Percentiles rank a stretch among this genome's conserved stretches.
Evolutionary conservation across 2,329 filamentous ascomycete species (phyloP).

Genomic region (Amauroascus niger): DNA sequence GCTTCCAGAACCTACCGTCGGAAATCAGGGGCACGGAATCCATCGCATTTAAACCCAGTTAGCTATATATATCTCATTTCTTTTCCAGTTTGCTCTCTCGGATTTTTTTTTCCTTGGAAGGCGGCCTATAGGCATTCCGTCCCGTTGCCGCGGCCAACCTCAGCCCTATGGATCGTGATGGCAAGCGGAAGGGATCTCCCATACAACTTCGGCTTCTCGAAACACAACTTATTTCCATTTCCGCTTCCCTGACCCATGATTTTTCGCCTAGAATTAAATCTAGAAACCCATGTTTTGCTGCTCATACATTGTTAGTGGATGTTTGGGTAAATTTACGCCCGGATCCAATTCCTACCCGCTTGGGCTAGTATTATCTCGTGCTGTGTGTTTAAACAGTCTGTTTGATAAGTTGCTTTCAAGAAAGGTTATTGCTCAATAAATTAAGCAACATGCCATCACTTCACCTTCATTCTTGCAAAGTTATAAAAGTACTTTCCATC

Average conservation of each 20-base stretch:
- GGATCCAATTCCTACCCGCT: too few species aligned
- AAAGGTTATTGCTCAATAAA: not conserved
- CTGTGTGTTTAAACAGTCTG: not conserved
- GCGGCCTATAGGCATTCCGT: not conserved
- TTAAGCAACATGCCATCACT: not conserved
- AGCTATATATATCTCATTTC: not conserved
- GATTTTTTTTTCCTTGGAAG: not conserved
- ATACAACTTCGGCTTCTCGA: slow-evolving; percentile 11
- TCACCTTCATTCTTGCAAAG: not conserved
- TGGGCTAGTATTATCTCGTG: not conserved
- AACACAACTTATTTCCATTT: not conserved
- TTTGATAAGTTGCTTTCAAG: not conserved
- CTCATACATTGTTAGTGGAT: not conserved
- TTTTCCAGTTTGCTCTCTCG: not conserved
- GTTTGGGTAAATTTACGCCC: too few species aligned
- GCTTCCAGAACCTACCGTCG: not conserved
- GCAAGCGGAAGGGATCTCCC: slow-evolving; percentile 8
- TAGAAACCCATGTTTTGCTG: not conserved
- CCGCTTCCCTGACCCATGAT: not conserved
- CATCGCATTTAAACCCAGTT: not conserved
- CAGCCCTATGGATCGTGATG: slow-evolving; percentile 10
- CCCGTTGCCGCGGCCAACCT: slow-evolving; percentile 1
- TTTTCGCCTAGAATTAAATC: not conserved
- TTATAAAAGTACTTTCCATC: not conserved
- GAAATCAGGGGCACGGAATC: not conserved